phyloP scores from a whole-genome alignment of 257 asterid species.

The Plantago ovata region DNA sequence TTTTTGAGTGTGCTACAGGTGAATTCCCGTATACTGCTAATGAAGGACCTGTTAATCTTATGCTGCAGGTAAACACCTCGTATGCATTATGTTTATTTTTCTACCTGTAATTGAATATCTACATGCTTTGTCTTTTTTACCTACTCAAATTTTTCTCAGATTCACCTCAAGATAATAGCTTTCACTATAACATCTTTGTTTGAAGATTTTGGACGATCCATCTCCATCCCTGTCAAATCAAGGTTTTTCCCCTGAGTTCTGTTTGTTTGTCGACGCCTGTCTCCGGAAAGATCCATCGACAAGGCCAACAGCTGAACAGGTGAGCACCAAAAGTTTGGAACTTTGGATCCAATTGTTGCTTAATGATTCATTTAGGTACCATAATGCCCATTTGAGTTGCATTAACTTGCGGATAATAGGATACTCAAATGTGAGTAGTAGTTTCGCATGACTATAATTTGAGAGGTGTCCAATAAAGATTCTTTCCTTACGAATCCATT shows the following conservation, averaged over 20 bases:
- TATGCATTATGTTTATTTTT: background rate
- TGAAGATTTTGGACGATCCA: constrained; percentile 91
- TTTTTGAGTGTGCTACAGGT: constrained; percentile 97
- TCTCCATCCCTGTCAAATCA: constrained; percentile 78
- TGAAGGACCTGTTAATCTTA: constrained; percentile 97
- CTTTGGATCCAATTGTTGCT: constrained; percentile 13
- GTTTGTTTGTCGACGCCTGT: constrained; percentile 85
- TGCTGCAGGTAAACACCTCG: constrained; percentile 75
- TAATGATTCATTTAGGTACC: constrained; percentile 3
- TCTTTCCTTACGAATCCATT: background rate
- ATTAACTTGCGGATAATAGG: background rate
- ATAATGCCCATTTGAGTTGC: constrained; percentile 4
- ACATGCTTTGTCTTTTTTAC: too few species aligned
- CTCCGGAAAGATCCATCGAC: constrained; percentile 75
- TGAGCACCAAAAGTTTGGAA: constrained; percentile 42
- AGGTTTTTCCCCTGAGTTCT: constrained; percentile 74
- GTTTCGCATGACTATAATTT: background rate
- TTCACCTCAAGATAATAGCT: too few species aligned
- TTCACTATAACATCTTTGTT: background rate
- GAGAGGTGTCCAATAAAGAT: background rate
- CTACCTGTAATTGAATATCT: too few species aligned
- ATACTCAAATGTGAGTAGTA: constrained; percentile 2
- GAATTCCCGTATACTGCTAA: constrained; percentile 91
- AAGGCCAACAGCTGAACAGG: constrained; percentile 97
- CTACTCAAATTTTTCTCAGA: too few species aligned